Base-by-base conservation (phyloP, 345 rosid genomes). In the Punica granatum region DNA sequence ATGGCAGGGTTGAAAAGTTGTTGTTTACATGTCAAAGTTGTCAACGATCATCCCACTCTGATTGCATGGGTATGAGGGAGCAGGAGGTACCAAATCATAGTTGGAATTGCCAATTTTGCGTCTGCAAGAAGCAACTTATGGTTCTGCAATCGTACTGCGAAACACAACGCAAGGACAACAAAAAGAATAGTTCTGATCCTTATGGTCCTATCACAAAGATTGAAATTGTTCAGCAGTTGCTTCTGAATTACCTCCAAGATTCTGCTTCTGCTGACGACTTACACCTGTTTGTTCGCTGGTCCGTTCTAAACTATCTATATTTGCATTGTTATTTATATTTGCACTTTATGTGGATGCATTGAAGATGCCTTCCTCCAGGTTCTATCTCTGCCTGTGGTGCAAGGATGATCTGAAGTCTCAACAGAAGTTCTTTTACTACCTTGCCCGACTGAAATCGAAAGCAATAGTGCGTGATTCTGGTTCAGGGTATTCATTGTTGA, bases 231-330 rank as follows among this genome's bases (percentile, higher is more conserved):
- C 97, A 94, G 72, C 98, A 94, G 80, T 73, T 88, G 83, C 92
- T 94, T 73, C 74, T 94, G 79, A 94, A 86, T 88, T 81, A 84
- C 80, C 98, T 94, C 74, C 98, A 94, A 77, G 97, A 89, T 76
- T 73, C 84, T 68, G 80, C 80, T 65, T 88, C 98, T 75, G 63
- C 79, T 69, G 98, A 91, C 69, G 99, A 88, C 75, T 74, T 69
- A 74, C 88, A 89, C 77, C 83, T 85, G 69, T 91, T 86, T 81
- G 83, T 91, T 82, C 83, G 96, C 69, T 94, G 99, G 98, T 94
- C 69, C 51, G 93, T 82, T 49, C 44, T 34, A 7, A 19, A 13
- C 48, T 41, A 67, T 61, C 33, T 43, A 74, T 41, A 21, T 74
- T 67, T 68, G 67, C 43, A 58, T 60, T 12, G 7, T 19, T 46